Evolutionary conservation across 1,284 basidiomycete genomes (phyloP), one percentile per base, ranked within the genome.

Genomic region (Moniliophthora roreri): DNA sequence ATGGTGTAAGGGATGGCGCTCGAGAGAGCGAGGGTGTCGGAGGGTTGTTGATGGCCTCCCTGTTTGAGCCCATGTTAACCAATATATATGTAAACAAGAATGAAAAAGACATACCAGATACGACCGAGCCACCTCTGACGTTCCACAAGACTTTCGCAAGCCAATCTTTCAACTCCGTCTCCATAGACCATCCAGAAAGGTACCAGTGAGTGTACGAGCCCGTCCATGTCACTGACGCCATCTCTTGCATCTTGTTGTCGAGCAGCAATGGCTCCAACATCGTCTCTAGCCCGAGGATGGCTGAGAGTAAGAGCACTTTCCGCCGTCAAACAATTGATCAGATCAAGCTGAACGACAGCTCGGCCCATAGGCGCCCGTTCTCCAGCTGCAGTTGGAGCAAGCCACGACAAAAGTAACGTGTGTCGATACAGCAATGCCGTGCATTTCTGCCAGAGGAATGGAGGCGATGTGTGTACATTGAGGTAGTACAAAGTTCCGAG

Each of bases 111-210:
- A 47, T 62, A 92, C 93, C 90, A 93, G 49, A 95, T 81, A 2
- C 90, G 81, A 61, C 87, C 89, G 20, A 94, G 89, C 93, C 93
- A 95, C 67, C 87, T 82, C 46, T 92, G 88, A 57, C 93, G 77
- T 63, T 94, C 90, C 53, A 87, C 68, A 4, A 92, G 80, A 56
- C 89, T 93, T 63, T 93, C 92, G 18, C 90, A 86, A 1, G 85
- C 93, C 10, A 95, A 66, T 10, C 92, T 73, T 66, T 95, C 93
- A 1, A 91, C 84, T 2, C 93, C 93, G 66, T 95, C 93, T 16
- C 81, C 80, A 64, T 95, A 95, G 32, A 93, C 65, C 72, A 95
- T 79, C 64, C 93, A 91, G 72, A 95, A 95, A 0, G 93, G 93
- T 51, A 91, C 91, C 6, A 95, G 66, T 52, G 82, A 78, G 58